Base-by-base conservation (phyloP, 179 eudicot species). In the Corrigiola litoralis region DNA sequence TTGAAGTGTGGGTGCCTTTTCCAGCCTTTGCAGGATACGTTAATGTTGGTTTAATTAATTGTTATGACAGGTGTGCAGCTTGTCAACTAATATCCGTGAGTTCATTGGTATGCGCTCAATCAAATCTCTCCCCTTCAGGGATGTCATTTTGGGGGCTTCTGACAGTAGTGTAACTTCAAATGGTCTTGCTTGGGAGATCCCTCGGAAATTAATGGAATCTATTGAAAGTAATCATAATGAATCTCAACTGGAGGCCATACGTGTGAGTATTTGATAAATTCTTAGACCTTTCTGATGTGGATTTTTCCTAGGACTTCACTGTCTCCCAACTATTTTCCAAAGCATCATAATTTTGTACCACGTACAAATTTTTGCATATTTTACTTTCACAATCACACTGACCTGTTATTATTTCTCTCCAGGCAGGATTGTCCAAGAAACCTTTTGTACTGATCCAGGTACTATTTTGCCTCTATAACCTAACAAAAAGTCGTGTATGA, bases 381-480 rank as follows among this genome's bases (percentile, higher is more conserved):
- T 5, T 31, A 34, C 38, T 29, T 66, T 53, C 20, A 45, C 63
- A 36, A 5, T 61, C 28, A 9, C 27, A 36, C 17, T 62, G 51
- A 29, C 60, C 0, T 38, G 38, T 68, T 18, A n/a, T 34, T 59
- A 50, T 61, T 41, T 67, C 44, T 74, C 25, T 81, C 76, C 90
- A 92, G 98, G 96, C 85, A 36, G 97, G 99, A 67, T 81, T 94
- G 53, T 90, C 94, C n/a, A 85, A 95, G 41, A 80, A 82, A 68
- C 48, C 84, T 58, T 85, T 94, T 78, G 89, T 94, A 61, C 71
- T 90, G 66, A 94, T 94, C 60, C 98, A 92, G 95, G 98, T 92
- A 72, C 58, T 77, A 41, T 66, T 55, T 71, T 45, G n/a, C 59
- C 61, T 60, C 44, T 65, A 34, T 21, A 61, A 21, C 50, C 23